Conservation (phyloP, 2,329 filamentous ascomycete species). For the Aspergillus brasiliensis region DNA sequence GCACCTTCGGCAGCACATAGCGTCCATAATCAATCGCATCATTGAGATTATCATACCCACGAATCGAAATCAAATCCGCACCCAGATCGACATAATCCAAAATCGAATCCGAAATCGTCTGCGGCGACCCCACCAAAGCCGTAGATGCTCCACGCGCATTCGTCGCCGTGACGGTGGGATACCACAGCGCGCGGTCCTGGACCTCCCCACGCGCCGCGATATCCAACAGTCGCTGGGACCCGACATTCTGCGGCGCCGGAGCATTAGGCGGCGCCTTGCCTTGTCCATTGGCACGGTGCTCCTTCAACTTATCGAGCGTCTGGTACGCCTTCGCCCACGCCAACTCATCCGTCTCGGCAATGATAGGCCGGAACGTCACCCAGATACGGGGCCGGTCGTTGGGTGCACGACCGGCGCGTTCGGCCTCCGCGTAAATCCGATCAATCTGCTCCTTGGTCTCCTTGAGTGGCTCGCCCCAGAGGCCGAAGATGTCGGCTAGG, state of each 20-base stretch:
- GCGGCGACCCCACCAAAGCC: slow-evolving; percentile 57
- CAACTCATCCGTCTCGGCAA: slow-evolving; percentile 63
- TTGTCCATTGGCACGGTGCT: slow-evolving; percentile 42
- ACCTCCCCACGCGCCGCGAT: slow-evolving; percentile 58
- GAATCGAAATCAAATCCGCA: slow-evolving; percentile 60
- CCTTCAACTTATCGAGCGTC: slow-evolving; percentile 56
- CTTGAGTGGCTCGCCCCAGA: slow-evolving; percentile 66
- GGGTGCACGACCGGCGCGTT: slow-evolving; percentile 58
- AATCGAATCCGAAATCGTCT: slow-evolving; percentile 58
- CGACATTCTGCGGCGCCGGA: slow-evolving; percentile 58
- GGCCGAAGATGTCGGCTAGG: slow-evolving; percentile 63
- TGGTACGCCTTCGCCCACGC: slow-evolving; percentile 64
- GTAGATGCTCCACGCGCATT: slow-evolving; percentile 63
- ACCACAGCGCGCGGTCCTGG: slow-evolving; percentile 65
- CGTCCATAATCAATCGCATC: slow-evolving; percentile 63
- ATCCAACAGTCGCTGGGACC: slow-evolving; percentile 60
- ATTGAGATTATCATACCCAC: slow-evolving; percentile 63
- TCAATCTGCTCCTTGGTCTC: slow-evolving; percentile 66
- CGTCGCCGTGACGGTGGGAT: slow-evolving; percentile 63
- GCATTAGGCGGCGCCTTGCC: slow-evolving; percentile 35
- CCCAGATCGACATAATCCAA: slow-evolving; percentile 61
- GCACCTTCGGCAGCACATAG: slow-evolving; percentile 56
- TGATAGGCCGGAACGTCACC: slow-evolving; percentile 65
- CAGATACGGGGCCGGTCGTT: slow-evolving; percentile 60
- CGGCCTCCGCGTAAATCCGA: slow-evolving; percentile 60